Evolutionary conservation across 1,284 basidiomycete genomes (phyloP), one percentile per base, ranked within the genome.

Genomic region (Ceratobasidium theobromae): DNA sequence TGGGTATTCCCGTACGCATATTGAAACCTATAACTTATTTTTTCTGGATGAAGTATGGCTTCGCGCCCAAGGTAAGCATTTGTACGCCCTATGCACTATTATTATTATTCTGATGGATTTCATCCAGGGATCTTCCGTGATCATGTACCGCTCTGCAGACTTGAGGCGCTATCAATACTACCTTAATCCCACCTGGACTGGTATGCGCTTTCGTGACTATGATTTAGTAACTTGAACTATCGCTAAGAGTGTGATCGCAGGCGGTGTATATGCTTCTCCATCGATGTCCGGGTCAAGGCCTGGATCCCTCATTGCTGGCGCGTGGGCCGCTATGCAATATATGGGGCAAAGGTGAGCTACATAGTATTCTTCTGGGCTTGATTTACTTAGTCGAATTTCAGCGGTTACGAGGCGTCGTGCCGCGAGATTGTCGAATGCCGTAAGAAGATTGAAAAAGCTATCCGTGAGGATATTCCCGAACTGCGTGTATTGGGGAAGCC

Each of bases 301-400:
- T 0, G 96, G 96, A 8, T 87, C 93, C 0, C 79, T 98, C 67
- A 91, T 99, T 68, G 96, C 96, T 11, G 96, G 93, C 46, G 89
- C 94, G 16, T 99, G 95, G 95, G 94, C 96, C 2, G 93, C 93
- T 0, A 87, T 98, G 87, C 90, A 96, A 73, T 86, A 91, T 75
- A 88, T 97, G 79, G 96, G 96, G 28, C 81, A 87, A 67, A 83
- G 89, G 86, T 93, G 74, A 69, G 86, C 73, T 48, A 40, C 27
- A 18, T 33, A 14, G 3, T 12, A 27, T 21, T 45, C 52, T 28
- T 58, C 28, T 14, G 21, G 21, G 12, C 23, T 33, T 48, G 38
- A 58, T 32, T 65, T 41, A n/a, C 41, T 30, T 27, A 16, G 16
- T 35, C n/a, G 41, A 38, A 32, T 21, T 49, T 12, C 73, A 93